Conservation (phyloP, 2,329 filamentous ascomycete species). For the Hymenoscyphus infarciens region DNA sequence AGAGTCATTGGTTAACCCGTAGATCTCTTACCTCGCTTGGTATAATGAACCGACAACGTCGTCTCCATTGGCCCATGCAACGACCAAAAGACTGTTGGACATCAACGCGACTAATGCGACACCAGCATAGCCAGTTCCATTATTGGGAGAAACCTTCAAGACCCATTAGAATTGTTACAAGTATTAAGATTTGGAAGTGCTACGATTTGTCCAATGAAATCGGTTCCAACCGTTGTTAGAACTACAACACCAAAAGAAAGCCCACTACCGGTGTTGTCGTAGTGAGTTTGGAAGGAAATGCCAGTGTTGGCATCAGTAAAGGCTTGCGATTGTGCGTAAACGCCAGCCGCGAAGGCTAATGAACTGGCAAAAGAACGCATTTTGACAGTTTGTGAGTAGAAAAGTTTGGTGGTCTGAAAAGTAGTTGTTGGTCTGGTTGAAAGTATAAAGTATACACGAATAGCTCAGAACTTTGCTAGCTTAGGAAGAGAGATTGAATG, state of each 20-base stretch:
- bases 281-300: constrained; percentile 40
- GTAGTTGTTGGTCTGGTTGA: background rate
- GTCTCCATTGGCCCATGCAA: constrained; percentile 47
- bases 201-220: constrained; percentile 54
- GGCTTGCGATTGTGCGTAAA: constrained; percentile 20
- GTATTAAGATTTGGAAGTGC: constrained; percentile 21
- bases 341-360: constrained; percentile 14
- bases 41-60: constrained; percentile 40
- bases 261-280: constrained; percentile 15
- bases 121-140: constrained; percentile 47
- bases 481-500: background rate
- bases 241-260: constrained; percentile 43
- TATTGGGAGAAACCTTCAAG: constrained; percentile 16
- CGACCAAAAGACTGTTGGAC: constrained; percentile 44
- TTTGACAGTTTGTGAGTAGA: background rate
- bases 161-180: background rate
- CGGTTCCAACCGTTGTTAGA: constrained; percentile 45
- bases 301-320: constrained; percentile 44
- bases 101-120: constrained; percentile 47
- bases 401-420: background rate
- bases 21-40: constrained; percentile 36
- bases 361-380: constrained; percentile 10
- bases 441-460: background rate
- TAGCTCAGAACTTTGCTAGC: constrained; percentile 8
- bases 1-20: constrained; percentile 15